Conservation (phyloP, 768 basidiomycete species). For the Russula earlei region DNA sequence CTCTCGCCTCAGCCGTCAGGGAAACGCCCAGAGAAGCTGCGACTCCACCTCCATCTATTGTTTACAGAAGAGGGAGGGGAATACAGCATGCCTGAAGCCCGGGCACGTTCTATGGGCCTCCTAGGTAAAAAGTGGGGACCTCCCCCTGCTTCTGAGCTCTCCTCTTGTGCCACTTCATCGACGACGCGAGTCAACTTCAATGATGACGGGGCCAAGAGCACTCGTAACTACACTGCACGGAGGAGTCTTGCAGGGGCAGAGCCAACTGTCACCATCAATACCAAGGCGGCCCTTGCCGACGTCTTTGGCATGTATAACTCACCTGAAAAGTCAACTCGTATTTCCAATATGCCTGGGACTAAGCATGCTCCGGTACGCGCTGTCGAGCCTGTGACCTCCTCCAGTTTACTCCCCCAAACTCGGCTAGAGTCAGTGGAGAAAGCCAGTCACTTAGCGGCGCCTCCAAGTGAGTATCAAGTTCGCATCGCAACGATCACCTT, state of each 20-base stretch:
- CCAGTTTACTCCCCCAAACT: constrained; percentile 19
- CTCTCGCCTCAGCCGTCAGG: constrained; percentile 58
- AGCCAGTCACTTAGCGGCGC: constrained; percentile 25
- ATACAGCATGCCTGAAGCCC: constrained; percentile 77
- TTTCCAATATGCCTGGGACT: constrained; percentile 42
- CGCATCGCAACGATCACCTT: neutral
- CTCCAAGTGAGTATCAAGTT: constrained; percentile 27
- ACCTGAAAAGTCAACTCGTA: constrained; percentile 62
- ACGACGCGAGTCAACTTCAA: constrained; percentile 44
- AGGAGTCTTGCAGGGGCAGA: constrained; percentile 46
- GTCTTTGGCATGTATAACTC: constrained; percentile 97
- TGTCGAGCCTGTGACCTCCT: constrained; percentile 45
- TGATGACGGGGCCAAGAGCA: constrained; percentile 42
- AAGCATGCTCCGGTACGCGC: constrained; percentile 66
- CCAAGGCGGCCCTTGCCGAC: constrained; percentile 88
- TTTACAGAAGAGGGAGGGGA: constrained; percentile 73
- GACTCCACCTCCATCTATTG: constrained; percentile 58
- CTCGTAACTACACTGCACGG: constrained; percentile 31
- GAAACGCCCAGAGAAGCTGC: constrained; percentile 62
- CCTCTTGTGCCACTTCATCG: constrained; percentile 1
- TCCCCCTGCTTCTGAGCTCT: constrained; percentile 35
- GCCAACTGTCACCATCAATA: constrained; percentile 92
- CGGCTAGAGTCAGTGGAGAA: constrained; percentile 24
- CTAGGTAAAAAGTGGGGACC: constrained; percentile 80
- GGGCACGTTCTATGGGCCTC: constrained; percentile 74